Percentiles rank a stretch among this genome's conserved stretches.
Conservation (phyloP, 495 filamentous ascomycete genomes). For the Penicillium robsamsonii region DNA sequence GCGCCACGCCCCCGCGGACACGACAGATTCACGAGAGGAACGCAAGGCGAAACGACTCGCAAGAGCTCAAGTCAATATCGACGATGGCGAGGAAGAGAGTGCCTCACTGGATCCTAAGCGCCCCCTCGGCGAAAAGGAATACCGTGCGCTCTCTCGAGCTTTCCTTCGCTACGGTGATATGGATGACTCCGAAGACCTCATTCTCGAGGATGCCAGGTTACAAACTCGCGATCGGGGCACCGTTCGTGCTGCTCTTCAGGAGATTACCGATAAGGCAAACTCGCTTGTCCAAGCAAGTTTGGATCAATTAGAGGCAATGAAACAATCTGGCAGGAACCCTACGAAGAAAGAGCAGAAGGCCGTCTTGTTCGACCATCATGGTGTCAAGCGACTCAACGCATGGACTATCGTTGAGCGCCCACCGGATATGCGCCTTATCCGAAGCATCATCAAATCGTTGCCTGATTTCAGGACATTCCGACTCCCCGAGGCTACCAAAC, state of each 20-base stretch:
- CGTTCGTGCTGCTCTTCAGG: constrained; percentile 65
- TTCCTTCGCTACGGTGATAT: constrained; percentile 87
- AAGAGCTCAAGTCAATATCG: constrained; percentile 64
- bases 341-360: constrained; percentile 98
- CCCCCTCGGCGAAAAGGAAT: constrained; percentile 84
- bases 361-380: constrained; percentile 87
- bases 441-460: constrained; percentile 61
- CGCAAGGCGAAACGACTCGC: constrained; percentile 91
- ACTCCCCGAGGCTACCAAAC: constrained; percentile 85
- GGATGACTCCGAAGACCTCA: constrained; percentile 78
- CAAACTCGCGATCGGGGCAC: constrained; percentile 75
- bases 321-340: constrained; percentile 67
- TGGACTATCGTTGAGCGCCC: constrained; percentile 90
- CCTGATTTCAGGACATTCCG: constrained; percentile 74
- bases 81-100: constrained; percentile 59
- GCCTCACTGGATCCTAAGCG: constrained; percentile 74
- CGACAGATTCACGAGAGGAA: constrained; percentile 73
- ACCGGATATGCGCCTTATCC: constrained; percentile 79
- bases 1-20: constrained; percentile 65
- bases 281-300: constrained; percentile 68
- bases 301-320: constrained; percentile 55
- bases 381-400: constrained; percentile 90
- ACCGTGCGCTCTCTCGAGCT: constrained; percentile 80
- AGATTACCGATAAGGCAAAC: constrained; percentile 69
- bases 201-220: constrained; percentile 81